A percentile compares a stretch with the other conserved stretches of the same genome.
These are phyloP conservation scores for Scedosporium minutisporum DNA, from an alignment of 2,329 filamentous ascomycete genomes.

Conservation along the genomic window DNA sequence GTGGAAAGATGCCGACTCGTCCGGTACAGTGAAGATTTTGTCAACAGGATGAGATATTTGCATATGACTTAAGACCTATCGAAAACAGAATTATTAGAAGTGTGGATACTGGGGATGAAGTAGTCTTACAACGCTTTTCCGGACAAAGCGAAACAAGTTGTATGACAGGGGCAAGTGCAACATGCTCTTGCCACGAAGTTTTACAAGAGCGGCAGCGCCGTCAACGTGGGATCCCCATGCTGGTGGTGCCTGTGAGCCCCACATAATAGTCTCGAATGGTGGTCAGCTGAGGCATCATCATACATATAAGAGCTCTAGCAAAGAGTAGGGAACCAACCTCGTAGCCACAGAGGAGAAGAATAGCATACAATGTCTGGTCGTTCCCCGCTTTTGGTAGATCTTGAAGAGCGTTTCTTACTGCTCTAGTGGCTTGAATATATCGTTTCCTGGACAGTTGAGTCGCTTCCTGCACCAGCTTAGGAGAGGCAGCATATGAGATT, in stretches of 20 bases:
- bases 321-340: conserved; percentile 7
- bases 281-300: background rate
- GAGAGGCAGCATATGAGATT: conserved; percentile 8
- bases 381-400: conserved; percentile 1
- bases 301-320: background rate
- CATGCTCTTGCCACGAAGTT: background rate
- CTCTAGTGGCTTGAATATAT: conserved; percentile 7
- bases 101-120: background rate
- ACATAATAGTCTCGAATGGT: conserved; percentile 6
- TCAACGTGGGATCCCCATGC: conserved; percentile 7
- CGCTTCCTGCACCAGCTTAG: background rate
- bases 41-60: conserved; percentile 4
- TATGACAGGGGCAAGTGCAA: conserved; percentile 2
- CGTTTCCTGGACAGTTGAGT: conserved; percentile 2
- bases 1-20: background rate
- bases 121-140: conserved; percentile 9
- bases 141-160: conserved; percentile 8
- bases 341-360: conserved; percentile 9
- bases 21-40: background rate
- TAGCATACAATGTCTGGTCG: conserved; percentile 9
- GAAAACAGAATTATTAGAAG: background rate
- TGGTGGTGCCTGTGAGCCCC: background rate
- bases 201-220: conserved; percentile 5
- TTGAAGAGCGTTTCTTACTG: conserved; percentile 5
- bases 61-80: conserved; percentile 6